These are phyloP conservation scores for Stephania japonica DNA, from an alignment of 164 flowering plant genomes.

Conservation along the genomic window DNA sequence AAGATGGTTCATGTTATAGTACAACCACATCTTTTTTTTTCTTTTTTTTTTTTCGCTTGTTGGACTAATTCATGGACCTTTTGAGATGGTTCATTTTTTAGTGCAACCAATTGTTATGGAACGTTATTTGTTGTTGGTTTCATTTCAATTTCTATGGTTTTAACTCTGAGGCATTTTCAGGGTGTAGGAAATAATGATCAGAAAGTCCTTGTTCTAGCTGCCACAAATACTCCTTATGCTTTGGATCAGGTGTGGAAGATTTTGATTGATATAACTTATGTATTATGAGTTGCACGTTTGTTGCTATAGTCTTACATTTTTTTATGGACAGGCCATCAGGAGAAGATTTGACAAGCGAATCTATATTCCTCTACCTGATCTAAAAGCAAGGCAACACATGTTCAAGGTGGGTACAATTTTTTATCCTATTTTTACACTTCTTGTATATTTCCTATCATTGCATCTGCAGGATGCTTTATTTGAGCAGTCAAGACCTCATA, in stretches of 20 bases:
- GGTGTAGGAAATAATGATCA: slow-evolving; percentile 94
- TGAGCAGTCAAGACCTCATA: neutral
- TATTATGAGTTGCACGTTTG: neutral
- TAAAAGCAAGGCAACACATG: slow-evolving; percentile 94
- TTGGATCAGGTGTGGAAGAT: slow-evolving; percentile 72
- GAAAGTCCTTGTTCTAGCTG: slow-evolving; percentile 98
- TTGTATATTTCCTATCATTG: neutral
- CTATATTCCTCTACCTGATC: slow-evolving; percentile 94
- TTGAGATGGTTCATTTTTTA: neutral
- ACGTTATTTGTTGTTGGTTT: neutral
- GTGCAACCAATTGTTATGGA: neutral
- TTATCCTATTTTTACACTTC: neutral
- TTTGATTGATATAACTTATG: neutral
- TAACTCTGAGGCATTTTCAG: slow-evolving; percentile 27
- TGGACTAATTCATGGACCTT: neutral
- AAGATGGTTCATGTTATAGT: too few relatives aligned
- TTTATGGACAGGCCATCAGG: slow-evolving; percentile 63
- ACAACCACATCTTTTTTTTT: too few relatives aligned
- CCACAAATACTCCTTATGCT: slow-evolving; percentile 98
- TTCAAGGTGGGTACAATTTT: slow-evolving; percentile 53
- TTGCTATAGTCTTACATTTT: slow-evolving; percentile 6
- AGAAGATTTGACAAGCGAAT: slow-evolving; percentile 97
- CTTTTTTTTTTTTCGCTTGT: too few relatives aligned
- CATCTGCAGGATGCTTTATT: neutral
- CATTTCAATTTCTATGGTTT: slow-evolving; percentile 6